Conservation (phyloP, 2,329 filamentous ascomycete species). For the Stachybotrys echinatus region DNA sequence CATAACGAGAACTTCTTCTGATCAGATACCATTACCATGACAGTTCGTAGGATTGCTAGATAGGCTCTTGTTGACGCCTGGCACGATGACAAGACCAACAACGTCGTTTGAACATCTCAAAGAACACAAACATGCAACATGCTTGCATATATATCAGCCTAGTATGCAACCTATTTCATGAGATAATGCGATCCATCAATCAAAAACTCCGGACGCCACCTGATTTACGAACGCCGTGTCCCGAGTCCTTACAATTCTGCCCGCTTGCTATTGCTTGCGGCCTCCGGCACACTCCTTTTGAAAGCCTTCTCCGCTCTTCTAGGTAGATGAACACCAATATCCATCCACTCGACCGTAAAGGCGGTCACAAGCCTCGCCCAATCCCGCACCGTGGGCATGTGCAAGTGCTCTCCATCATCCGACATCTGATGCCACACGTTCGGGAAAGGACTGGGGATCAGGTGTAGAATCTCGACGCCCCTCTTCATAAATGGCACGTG, state of each 20-base stretch:
- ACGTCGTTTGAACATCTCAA: too few relatives aligned
- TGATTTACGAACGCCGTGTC: neutral
- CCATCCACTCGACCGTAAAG: slow-evolving; percentile 90
- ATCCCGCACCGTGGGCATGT: slow-evolving; percentile 73
- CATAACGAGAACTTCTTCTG: too few relatives aligned
- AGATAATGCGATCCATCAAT: neutral
- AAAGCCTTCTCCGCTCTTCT: slow-evolving; percentile 15
- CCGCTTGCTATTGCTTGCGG: slow-evolving; percentile 18
- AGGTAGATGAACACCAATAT: slow-evolving; percentile 47
- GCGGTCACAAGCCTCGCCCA: slow-evolving; percentile 82
- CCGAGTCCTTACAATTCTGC: slow-evolving; percentile 20
- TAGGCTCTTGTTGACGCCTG: too few relatives aligned
- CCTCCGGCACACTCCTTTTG: slow-evolving; percentile 18
- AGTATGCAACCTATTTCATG: too few relatives aligned
- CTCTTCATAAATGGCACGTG: slow-evolving; percentile 85
- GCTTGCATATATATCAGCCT: too few relatives aligned
- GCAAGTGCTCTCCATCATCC: slow-evolving; percentile 81
- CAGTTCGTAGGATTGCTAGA: too few relatives aligned
- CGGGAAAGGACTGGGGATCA: slow-evolving; percentile 84
- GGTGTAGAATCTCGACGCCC: slow-evolving; percentile 82
- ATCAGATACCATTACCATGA: too few relatives aligned
- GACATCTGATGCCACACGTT: slow-evolving; percentile 78
- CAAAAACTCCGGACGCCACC: neutral
- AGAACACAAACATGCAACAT: too few relatives aligned
- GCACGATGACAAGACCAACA: too few relatives aligned